phyloP scores from a whole-genome alignment of 768 basidiomycete genomes.

The Lentinus tigrinus region DNA sequence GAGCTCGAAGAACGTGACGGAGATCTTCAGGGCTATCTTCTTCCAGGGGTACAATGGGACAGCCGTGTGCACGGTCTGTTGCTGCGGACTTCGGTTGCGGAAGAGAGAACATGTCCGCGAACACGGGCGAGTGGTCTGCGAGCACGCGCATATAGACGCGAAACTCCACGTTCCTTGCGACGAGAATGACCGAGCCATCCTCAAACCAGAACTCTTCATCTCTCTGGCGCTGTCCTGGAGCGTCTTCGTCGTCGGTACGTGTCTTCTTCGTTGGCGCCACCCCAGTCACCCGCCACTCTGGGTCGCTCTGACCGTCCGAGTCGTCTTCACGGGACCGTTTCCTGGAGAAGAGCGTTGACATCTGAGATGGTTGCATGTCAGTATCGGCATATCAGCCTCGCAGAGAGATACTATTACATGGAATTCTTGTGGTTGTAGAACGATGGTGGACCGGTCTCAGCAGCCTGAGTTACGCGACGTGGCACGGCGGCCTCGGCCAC shows the following conservation, averaged over 20 bases:
- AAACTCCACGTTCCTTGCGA: conserved; percentile 21
- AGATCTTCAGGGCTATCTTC: neutral
- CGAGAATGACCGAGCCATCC: conserved; percentile 27
- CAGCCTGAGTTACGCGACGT: too few species aligned
- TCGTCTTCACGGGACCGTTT: too few species aligned
- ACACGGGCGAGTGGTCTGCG: neutral
- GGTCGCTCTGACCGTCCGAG: too few species aligned
- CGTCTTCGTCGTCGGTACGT: neutral
- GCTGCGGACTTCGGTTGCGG: neutral
- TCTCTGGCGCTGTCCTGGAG: neutral
- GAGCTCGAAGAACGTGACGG: neutral
- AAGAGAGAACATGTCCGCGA: neutral
- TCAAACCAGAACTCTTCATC: conserved; percentile 26
- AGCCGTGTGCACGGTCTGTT: too few species aligned
- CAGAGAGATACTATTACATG: too few species aligned
- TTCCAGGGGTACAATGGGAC: neutral
- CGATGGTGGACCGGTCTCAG: too few species aligned
- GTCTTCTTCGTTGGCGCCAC: neutral
- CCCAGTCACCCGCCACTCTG: too few species aligned
- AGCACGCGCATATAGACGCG: conserved; percentile 25
- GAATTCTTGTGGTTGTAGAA: too few species aligned
- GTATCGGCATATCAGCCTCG: too few species aligned
- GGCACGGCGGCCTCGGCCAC: too few species aligned
- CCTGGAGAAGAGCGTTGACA: too few species aligned
- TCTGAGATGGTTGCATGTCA: too few species aligned